Evolutionary conservation across 1,284 basidiomycete species (phyloP).

Genomic region (Pterula multifida): DNA sequence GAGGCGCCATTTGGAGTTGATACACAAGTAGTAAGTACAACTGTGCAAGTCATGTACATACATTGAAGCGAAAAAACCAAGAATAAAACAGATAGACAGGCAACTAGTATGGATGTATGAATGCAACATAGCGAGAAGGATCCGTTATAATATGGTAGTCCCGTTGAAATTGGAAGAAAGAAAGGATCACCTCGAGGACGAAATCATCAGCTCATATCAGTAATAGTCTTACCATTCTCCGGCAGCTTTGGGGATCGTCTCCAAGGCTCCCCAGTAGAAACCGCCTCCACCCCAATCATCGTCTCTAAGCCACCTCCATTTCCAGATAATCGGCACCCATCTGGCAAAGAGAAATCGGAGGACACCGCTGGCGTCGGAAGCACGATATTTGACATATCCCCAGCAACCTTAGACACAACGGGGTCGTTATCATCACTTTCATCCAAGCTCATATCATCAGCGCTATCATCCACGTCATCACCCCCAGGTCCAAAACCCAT

Average conservation of each 20-base stretch:
- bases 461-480: slow-evolving; percentile 19
- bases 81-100: no score
- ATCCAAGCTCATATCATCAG: slow-evolving; percentile 18
- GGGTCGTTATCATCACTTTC: slow-evolving; percentile 11
- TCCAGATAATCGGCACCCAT: background rate
- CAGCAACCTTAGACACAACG: background rate
- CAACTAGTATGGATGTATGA: no score
- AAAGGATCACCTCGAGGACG: no score
- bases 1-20: no score
- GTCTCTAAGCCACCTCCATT: background rate
- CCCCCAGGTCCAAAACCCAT: slow-evolving; percentile 34
- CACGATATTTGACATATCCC: background rate
- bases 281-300: background rate
- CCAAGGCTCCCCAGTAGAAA: background rate
- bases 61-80: no score
- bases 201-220: no score
- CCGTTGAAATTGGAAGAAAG: no score
- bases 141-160: no score
- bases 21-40: no score
- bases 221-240: no score
- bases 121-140: no score
- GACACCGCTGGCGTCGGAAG: background rate
- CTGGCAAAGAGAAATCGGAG: background rate
- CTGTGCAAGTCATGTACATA: no score
- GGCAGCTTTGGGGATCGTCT: background rate